phyloP scores from a whole-genome alignment of 2,329 filamentous ascomycete species.

The Diatrype stigma region DNA sequence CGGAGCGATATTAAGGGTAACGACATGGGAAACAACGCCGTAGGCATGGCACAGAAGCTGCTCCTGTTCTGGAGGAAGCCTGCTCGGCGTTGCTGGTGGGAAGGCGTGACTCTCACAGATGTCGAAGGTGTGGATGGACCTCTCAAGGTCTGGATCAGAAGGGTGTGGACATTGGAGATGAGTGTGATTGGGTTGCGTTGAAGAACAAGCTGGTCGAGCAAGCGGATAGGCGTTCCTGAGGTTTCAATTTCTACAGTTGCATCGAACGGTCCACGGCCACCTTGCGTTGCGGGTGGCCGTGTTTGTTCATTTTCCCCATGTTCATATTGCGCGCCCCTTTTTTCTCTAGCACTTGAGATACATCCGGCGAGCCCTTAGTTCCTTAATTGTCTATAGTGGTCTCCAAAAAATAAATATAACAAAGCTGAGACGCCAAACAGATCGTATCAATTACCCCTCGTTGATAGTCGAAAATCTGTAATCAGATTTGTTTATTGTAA shows the following conservation, averaged over 20 bases:
- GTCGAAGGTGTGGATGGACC: constrained; percentile 88
- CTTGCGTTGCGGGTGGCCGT: not conserved
- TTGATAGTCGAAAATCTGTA: not conserved
- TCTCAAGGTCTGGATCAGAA: constrained; percentile 95
- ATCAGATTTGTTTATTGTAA: no score
- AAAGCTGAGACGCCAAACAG: not conserved
- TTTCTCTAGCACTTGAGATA: not conserved
- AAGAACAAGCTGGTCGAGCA: constrained; percentile 16
- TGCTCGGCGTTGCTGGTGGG: constrained; percentile 96
- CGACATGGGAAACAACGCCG: constrained; percentile 69
- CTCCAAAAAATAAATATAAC: not conserved
- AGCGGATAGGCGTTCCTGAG: constrained; percentile 18
- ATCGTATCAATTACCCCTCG: not conserved
- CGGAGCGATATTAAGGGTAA: constrained; percentile 87
- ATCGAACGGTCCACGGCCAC: not conserved
- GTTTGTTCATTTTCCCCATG: not conserved
- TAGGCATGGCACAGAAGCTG: constrained; percentile 98
- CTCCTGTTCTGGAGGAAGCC: constrained; percentile 98
- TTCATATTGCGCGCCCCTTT: not conserved
- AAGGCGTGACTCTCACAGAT: constrained; percentile 85
- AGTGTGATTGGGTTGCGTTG: constrained; percentile 82
- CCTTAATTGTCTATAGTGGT: not conserved
- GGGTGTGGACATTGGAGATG: constrained; percentile 99
- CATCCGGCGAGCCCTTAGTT: not conserved
- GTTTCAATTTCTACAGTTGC: not conserved